Evolutionary conservation across 2,329 filamentous ascomycete species (phyloP).

Genomic region (Fusarium longipes): DNA sequence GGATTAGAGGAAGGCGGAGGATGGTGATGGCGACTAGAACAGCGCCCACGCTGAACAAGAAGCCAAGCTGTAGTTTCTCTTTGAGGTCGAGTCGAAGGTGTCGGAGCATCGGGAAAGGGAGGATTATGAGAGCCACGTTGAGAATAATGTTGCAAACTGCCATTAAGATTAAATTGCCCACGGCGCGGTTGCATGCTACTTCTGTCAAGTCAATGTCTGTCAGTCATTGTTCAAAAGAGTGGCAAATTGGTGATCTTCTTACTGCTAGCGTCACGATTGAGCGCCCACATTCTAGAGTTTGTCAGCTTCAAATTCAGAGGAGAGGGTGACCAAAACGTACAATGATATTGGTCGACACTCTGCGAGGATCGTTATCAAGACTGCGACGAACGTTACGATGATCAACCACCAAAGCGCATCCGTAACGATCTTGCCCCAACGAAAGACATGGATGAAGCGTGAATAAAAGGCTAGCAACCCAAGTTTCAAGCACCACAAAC

Average conservation of each 20-base stretch:
- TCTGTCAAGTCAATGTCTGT: slow-evolving; percentile 10
- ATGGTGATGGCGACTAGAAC: slow-evolving; percentile 47
- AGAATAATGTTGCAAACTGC: slow-evolving; percentile 48
- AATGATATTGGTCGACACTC: slow-evolving; percentile 46
- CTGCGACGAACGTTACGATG: slow-evolving; percentile 43
- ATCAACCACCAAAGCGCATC: slow-evolving; percentile 45
- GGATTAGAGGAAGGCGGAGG: slow-evolving; percentile 47
- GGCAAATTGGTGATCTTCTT: background rate
- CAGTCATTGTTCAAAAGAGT: background rate
- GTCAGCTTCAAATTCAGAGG: slow-evolving; percentile 5
- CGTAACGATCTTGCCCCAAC: slow-evolving; percentile 40
- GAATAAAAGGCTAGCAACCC: slow-evolving; percentile 48
- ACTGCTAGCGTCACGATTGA: slow-evolving; percentile 21
- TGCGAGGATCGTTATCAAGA: slow-evolving; percentile 44
- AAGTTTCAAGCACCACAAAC: slow-evolving; percentile 48
- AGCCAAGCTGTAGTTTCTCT: slow-evolving; percentile 37
- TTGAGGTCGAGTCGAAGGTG: slow-evolving; percentile 33
- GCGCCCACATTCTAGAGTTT: slow-evolving; percentile 33
- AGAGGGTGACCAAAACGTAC: slow-evolving; percentile 17
- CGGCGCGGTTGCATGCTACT: slow-evolving; percentile 39
- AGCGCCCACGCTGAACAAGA: slow-evolving; percentile 46
- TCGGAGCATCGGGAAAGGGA: slow-evolving; percentile 48
- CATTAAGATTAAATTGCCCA: slow-evolving; percentile 48
- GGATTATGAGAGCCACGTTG: slow-evolving; percentile 47
- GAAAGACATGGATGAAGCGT: slow-evolving; percentile 45